Conservation (phyloP, 352 stramenopile genomes). For the Vaucheria bursata region DNA sequence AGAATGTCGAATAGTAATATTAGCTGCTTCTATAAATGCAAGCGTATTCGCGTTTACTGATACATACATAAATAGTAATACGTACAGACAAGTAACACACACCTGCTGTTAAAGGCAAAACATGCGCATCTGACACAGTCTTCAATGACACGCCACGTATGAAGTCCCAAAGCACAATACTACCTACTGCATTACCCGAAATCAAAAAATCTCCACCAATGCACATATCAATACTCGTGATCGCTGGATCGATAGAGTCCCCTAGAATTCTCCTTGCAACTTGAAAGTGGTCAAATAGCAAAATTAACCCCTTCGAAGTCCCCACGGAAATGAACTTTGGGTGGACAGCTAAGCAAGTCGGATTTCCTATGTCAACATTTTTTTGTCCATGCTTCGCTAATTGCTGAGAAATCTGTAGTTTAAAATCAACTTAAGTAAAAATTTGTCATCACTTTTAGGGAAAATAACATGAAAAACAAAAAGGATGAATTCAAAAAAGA, state of each 20-base stretch:
- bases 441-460: too few species aligned
- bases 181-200: slow-evolving; percentile 80
- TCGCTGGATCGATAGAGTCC: slow-evolving; percentile 16
- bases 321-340: slow-evolving; percentile 93
- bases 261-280: slow-evolving; percentile 74
- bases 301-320: slow-evolving; percentile 80
- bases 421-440: too few species aligned
- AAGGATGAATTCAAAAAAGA: too few species aligned
- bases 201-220: slow-evolving; percentile 55
- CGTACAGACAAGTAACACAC: neutral
- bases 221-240: slow-evolving; percentile 73
- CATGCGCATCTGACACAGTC: slow-evolving; percentile 72
- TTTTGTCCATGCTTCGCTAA: slow-evolving; percentile 79
- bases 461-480: too few species aligned
- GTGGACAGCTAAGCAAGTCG: slow-evolving; percentile 83
- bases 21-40: too few species aligned
- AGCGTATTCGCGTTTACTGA: too few species aligned
- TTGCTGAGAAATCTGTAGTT: slow-evolving; percentile 63
- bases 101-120: slow-evolving; percentile 61
- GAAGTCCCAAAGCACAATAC: slow-evolving; percentile 89
- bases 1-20: too few species aligned
- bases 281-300: slow-evolving; percentile 89
- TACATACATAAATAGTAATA: neutral
- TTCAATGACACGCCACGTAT: slow-evolving; percentile 82
- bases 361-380: slow-evolving; percentile 72